phyloP scores from a whole-genome alignment of 163 green algal species.

The Smithsoniella earleae region DNA sequence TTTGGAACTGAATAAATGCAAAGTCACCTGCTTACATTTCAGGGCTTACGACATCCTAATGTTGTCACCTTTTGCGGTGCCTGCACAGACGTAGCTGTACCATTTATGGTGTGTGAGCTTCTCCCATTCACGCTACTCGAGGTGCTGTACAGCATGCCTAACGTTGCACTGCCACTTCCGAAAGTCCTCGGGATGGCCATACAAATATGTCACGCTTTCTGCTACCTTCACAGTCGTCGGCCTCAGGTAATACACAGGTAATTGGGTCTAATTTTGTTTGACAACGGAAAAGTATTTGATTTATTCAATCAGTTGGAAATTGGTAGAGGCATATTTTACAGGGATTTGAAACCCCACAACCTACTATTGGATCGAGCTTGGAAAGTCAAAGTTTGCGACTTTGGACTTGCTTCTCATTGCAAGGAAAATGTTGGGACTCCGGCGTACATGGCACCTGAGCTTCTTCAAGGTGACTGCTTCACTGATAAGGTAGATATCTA shows the following conservation, averaged over 20 bases:
- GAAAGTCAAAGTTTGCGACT: slow-evolving; percentile 55
- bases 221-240: slow-evolving; percentile 47
- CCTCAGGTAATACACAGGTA: slow-evolving; percentile 42
- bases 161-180: slow-evolving; percentile 39
- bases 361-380: slow-evolving; percentile 54
- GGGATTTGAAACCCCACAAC: slow-evolving; percentile 60
- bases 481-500: slow-evolving; percentile 58
- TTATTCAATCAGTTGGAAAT: too few relatives aligned
- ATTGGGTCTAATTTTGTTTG: too few relatives aligned
- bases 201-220: slow-evolving; percentile 39
- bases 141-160: slow-evolving; percentile 44
- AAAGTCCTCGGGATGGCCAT: slow-evolving; percentile 38
- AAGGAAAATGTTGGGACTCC: slow-evolving; percentile 44
- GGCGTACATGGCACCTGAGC: slow-evolving; percentile 55
- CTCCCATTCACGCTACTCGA: slow-evolving; percentile 48
- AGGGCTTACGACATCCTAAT: slow-evolving; percentile 50
- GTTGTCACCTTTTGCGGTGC: slow-evolving; percentile 52
- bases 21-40: slow-evolving; percentile 53
- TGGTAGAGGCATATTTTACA: too few relatives aligned
- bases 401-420: slow-evolving; percentile 43
- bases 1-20: slow-evolving; percentile 35
- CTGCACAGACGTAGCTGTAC: slow-evolving; percentile 41
- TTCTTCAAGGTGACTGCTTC: slow-evolving; percentile 43
- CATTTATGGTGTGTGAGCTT: slow-evolving; percentile 54
- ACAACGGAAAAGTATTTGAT: too few relatives aligned